Evolutionary conservation across 805 yeast species (phyloP).

Genomic region (Suhomyces canberraensis): DNA sequence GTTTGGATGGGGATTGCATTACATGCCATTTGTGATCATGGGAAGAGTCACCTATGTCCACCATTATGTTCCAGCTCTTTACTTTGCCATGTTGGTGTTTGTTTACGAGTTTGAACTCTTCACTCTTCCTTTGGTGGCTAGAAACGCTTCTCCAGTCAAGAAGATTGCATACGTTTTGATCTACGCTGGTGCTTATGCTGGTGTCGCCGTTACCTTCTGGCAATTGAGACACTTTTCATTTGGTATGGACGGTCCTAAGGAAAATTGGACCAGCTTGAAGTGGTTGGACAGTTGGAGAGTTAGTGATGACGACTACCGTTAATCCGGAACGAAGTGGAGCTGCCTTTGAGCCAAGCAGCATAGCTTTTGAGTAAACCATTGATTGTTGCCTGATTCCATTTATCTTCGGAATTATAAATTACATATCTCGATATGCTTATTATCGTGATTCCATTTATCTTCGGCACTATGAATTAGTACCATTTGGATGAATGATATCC

Average conservation of each 20-base stretch:
- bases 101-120: conserved; percentile 56
- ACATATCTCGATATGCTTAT: too few relatives aligned
- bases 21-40: conserved; percentile 85
- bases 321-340: not conserved
- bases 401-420: too few relatives aligned
- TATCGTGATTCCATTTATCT: too few relatives aligned
- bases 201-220: conserved; percentile 40
- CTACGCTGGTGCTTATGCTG: conserved; percentile 26
- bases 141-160: conserved; percentile 9
- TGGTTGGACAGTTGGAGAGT: conserved; percentile 41
- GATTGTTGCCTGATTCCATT: too few relatives aligned
- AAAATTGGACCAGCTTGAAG: conserved; percentile 37
- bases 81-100: conserved; percentile 84
- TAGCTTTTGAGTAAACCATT: too few relatives aligned
- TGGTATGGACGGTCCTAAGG: conserved; percentile 45
- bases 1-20: conserved; percentile 88
- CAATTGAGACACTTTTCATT: conserved; percentile 39
- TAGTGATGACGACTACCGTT: conserved; percentile 34
- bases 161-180: conserved; percentile 21
- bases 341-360: too few relatives aligned
- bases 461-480: too few relatives aligned
- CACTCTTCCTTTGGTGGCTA: conserved; percentile 24
- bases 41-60: conserved; percentile 96
- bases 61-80: conserved; percentile 93
- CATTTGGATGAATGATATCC: too few relatives aligned